Evolutionary conservation across 148 eudicot genomes (phyloP).

Genomic region (Suaeda aralocaspica): DNA sequence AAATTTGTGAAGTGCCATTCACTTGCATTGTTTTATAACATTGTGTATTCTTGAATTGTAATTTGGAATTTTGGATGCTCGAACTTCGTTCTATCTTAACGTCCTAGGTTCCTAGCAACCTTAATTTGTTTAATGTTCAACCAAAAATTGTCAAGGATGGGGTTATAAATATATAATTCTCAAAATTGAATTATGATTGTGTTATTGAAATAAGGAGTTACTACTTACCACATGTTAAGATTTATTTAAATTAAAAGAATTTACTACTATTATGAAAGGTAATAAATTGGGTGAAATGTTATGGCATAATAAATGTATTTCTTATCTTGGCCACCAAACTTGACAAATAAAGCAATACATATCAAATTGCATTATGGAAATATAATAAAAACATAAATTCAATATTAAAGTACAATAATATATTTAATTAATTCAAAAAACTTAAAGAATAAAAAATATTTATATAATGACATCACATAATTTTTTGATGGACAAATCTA

Average conservation of each 20-base stretch:
- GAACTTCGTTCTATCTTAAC: neutral
- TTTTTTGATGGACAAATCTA: constrained; percentile 40
- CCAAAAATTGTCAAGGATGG: neutral
- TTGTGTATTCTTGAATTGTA: too few relatives aligned
- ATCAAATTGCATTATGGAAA: constrained; percentile 16
- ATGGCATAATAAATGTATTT: constrained; percentile 21
- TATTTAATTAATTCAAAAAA: constrained; percentile 6
- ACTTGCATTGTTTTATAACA: too few relatives aligned
- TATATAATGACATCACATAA: constrained; percentile 33
- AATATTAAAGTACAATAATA: neutral
- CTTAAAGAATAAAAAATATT: constrained; percentile 5
- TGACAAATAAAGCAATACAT: constrained; percentile 22
- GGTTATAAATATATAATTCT: neutral
- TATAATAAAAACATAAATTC: neutral
- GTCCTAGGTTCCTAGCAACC: constrained; percentile 2
- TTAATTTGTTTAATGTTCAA: constrained; percentile 2
- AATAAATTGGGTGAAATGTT: constrained; percentile 11
- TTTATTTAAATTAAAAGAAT: neutral
- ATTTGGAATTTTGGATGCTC: neutral
- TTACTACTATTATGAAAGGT: neutral
- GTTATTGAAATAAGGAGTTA: neutral
- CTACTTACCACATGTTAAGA: neutral
- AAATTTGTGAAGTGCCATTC: too few relatives aligned
- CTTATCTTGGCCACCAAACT: constrained; percentile 31
- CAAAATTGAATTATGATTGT: neutral